Conservation (phyloP, 352 stramenopile genomes). For the Phytopythium aichiense region DNA sequence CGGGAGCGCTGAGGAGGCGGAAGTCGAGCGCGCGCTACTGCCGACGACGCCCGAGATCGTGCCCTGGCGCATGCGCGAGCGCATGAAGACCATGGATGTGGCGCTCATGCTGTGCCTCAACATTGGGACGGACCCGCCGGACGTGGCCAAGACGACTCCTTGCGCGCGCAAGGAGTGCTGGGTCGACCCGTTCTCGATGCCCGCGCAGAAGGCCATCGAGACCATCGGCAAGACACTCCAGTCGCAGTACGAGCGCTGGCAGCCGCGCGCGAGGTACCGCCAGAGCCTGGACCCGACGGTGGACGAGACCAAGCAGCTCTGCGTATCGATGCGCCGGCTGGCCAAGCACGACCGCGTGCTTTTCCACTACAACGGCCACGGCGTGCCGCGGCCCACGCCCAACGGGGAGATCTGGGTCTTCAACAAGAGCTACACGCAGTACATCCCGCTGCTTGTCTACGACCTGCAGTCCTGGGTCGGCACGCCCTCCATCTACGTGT, state of each 20-base stretch:
- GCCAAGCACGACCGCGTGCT: slow-evolving; percentile 94
- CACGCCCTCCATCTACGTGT: slow-evolving; percentile 94
- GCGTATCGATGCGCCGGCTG: slow-evolving; percentile 87
- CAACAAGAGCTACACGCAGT: slow-evolving; percentile 99
- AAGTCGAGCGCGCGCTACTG: not conserved
- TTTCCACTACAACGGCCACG: slow-evolving; percentile 99
- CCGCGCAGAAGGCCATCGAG: slow-evolving; percentile 94
- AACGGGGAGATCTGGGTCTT: slow-evolving; percentile 99
- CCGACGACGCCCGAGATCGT: slow-evolving; percentile 43
- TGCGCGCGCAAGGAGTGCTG: slow-evolving; percentile 98
- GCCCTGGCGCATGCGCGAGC: slow-evolving; percentile 82
- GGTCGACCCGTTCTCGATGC: slow-evolving; percentile 96
- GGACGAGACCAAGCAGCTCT: slow-evolving; percentile 95
- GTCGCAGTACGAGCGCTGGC: slow-evolving; percentile 96
- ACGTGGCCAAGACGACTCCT: slow-evolving; percentile 95
- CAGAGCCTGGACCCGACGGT: slow-evolving; percentile 96
- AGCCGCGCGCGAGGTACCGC: slow-evolving; percentile 92
- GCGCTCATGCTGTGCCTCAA: slow-evolving; percentile 97
- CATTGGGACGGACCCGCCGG: slow-evolving; percentile 97
- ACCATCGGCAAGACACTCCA: slow-evolving; percentile 94
- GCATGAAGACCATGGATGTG: slow-evolving; percentile 92
- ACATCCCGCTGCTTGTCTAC: slow-evolving; percentile 97
- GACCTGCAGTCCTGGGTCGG: slow-evolving; percentile 95
- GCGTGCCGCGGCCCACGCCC: slow-evolving; percentile 94
- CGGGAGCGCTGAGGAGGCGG: not conserved